Base-by-base conservation (phyloP, 768 basidiomycete species). In the Candolleomyces eurysporus region DNA sequence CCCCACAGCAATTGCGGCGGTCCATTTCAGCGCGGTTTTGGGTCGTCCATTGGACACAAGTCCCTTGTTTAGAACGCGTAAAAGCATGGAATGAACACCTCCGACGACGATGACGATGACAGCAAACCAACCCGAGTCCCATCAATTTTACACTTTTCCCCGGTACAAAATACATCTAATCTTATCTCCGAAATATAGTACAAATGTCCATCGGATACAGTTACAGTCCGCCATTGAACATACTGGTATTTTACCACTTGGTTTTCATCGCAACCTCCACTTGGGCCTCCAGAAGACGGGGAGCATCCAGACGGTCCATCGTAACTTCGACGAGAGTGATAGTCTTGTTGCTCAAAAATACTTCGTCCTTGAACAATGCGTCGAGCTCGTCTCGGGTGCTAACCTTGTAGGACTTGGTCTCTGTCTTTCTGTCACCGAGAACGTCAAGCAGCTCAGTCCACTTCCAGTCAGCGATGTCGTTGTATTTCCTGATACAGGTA, bases 381-480 rank as follows among this genome's bases (percentile, higher is more conserved):
- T 85, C 81, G 9, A 97, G 78, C 71, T 91, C 91, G 8, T 71
- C 60, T 68, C 89, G 91, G 57, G 80, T 89, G 64, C 74, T 74
- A 46, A 93, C 88, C 11, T 79, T 87, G 72, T 90, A 88, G 3
- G 89, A 89, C 67, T 77, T 78, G 19, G 77, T 69, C 30, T 76
- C 76, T 57, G 81, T 81, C 32, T 83, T 73, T 42, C 77, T 61
- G 64, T 85, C 86, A 48, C 84, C 85, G 46, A 91, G 75, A 31
- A 82, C 80, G 36, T 78, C 78, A n/a, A 91, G 76, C 36, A 92
- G 78, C 59, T 76, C 76, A 2, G 86, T 81, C 85, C 86, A 91
- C 67, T 85, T 83, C 90, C 94, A 97, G 67, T 88, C 76, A 30
- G 82, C 78, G 65, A 98, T 89, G 69, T 97, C 88, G 71, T 96